Conservation (phyloP, 768 basidiomycete species). For the Exidia glandulosa region DNA sequence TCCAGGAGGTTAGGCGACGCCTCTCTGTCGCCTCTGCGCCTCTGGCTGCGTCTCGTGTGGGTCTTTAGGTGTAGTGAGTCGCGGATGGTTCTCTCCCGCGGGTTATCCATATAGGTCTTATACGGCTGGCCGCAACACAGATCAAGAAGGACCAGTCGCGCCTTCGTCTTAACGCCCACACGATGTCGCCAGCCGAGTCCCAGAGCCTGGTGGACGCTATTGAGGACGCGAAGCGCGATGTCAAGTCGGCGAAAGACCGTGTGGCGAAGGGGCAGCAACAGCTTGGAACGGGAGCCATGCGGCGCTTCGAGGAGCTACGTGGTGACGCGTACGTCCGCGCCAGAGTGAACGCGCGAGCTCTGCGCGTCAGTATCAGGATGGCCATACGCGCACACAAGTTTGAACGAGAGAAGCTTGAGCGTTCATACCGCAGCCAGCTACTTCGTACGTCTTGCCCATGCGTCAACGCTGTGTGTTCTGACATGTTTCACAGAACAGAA, state of each 20-base stretch:
- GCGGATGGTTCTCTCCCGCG: too few species aligned
- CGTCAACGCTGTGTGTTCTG: neutral
- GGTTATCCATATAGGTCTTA: too few species aligned
- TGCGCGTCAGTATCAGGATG: neutral
- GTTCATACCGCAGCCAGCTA: neutral
- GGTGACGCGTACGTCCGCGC: neutral
- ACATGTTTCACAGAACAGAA: neutral
- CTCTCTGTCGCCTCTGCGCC: too few species aligned
- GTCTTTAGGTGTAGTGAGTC: too few species aligned
- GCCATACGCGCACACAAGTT: neutral
- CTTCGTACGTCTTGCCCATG: neutral
- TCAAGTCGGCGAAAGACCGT: neutral
- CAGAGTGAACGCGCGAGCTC: neutral
- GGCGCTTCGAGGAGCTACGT: neutral
- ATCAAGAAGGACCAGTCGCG: too few species aligned
- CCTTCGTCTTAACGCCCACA: too few species aligned
- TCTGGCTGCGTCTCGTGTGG: too few species aligned
- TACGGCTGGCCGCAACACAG: too few species aligned
- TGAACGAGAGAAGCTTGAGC: neutral
- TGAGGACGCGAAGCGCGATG: neutral
- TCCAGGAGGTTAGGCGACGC: too few species aligned
- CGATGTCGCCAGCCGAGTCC: too few species aligned
- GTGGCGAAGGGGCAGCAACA: neutral
- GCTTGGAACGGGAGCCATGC: neutral
- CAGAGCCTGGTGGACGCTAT: too few species aligned